Base-by-base conservation (phyloP, 1,139 yeast genomes). In the Nakaseomyces kungkrabaensis region DNA sequence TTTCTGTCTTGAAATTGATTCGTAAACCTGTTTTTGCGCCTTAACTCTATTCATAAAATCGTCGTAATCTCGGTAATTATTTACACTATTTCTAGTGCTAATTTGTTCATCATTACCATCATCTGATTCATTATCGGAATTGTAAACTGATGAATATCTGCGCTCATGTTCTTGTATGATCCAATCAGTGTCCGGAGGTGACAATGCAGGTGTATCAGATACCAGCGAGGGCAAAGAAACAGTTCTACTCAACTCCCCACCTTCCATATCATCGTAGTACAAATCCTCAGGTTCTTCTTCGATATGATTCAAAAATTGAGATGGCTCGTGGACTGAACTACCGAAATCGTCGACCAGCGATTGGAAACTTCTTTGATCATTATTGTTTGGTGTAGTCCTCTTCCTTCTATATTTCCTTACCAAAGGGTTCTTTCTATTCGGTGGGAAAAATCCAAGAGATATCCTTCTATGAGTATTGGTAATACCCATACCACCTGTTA, bases 101-200 rank as follows among this genome's bases (percentile, higher is more conserved):
- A 49, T 31, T 33, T 46, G 52, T 22, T 60, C 65, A 17, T 56
- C 59, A 22, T 52, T 52, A n/a, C 51, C 59, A 5, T 50, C 38
- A 17, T 17, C 22, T 2, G 22, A 17, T 8, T 61, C 62, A 29
- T 56, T 48, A 22, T 60, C 62, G 31, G 63, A 56, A 34, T 60
- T 54, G 38, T 60, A 52, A 3, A 68, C 65, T 3, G 73, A 70
- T 4, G 76, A 72, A 52, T 76, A 76, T 48, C 85, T 69, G 50
- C 88, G 66, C 52, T 79, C 85, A 56, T 81, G 83, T 59, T 83
- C 89, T 58, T 81, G 85, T 38, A 81, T 66, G 33, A 83, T 67
- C 89, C 90, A 82, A 46, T 79, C 77, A 44, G 78, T 62, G 49
- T 81, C 65, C 69, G 79, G 63, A n/a, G 83, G 53, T 71, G 77